These are phyloP conservation scores for Zychaea mexicana DNA, from an alignment of 371 early-diverging fungal genomes.

Conservation along the genomic window DNA sequence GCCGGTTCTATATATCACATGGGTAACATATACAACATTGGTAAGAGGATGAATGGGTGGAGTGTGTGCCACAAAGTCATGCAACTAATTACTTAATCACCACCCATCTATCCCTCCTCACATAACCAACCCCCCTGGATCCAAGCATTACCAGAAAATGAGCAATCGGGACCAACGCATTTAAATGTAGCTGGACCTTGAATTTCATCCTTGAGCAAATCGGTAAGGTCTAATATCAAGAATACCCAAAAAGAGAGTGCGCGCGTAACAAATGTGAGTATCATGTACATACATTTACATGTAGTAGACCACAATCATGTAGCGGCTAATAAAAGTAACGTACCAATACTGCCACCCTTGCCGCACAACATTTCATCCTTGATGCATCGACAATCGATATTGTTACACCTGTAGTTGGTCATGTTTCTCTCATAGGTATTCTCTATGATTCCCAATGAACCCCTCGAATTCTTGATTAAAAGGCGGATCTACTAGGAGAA, in stretches of 20 bases:
- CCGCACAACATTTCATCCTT: constrained; percentile 79
- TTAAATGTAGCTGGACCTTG: constrained; percentile 76
- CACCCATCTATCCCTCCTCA: background rate
- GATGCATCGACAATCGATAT: constrained; percentile 74
- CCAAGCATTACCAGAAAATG: constrained; percentile 55
- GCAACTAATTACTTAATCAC: background rate
- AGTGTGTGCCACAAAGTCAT: background rate
- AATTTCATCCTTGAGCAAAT: constrained; percentile 71
- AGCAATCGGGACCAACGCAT: constrained; percentile 65
- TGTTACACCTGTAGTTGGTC: constrained; percentile 63
- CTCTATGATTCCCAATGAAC: too few species aligned
- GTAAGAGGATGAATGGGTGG: background rate
- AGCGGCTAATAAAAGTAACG: background rate
- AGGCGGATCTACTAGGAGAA: too few species aligned
- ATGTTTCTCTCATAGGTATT: constrained; percentile 49
- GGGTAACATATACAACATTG: background rate
- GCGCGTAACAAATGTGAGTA: too few species aligned
- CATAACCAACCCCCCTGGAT: background rate
- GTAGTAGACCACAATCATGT: too few species aligned
- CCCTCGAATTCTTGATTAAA: too few species aligned
- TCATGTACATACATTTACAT: too few species aligned
- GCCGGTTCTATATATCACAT: constrained; percentile 52
- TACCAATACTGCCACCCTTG: constrained; percentile 74
- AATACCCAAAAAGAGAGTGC: background rate
- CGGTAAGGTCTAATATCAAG: constrained; percentile 57